Percentiles rank a stretch among this genome's conserved stretches.
These are phyloP conservation scores for Straminergon stramineum DNA, from an alignment of 225 moss, liverwort and hornwort species.

Conservation along the genomic window DNA sequence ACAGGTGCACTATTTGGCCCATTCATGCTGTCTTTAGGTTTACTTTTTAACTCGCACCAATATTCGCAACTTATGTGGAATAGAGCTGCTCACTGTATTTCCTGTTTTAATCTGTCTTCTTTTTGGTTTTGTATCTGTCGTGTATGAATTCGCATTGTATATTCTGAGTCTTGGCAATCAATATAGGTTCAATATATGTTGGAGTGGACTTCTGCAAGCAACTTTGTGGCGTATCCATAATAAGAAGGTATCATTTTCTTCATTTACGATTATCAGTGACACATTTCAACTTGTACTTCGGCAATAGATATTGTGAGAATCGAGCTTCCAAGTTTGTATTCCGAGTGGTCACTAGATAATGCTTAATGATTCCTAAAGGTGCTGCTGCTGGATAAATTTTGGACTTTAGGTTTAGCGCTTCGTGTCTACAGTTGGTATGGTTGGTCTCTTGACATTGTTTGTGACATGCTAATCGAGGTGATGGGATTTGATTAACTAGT, in stretches of 20 bases:
- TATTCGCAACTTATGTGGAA: not conserved
- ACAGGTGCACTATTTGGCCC: conserved; percentile 18
- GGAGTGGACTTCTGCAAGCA: conserved; percentile 99
- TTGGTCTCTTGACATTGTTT: not conserved
- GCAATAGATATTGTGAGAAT: not conserved
- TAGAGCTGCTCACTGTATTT: not conserved
- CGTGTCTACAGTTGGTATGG: not conserved
- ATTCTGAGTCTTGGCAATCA: not conserved
- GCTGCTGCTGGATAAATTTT: not conserved
- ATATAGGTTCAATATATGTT: conserved; percentile 62
- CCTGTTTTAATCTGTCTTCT: not conserved
- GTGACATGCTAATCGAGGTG: not conserved
- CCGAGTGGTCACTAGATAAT: not conserved
- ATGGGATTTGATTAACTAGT: conserved; percentile 16
- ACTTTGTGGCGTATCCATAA: conserved; percentile 96
- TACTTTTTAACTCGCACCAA: not conserved
- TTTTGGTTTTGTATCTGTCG: not conserved
- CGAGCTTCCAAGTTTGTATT: not conserved
- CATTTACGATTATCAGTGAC: not conserved
- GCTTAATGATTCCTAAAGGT: not conserved
- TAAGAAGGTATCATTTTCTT: conserved; percentile 38
- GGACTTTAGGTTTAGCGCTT: not conserved
- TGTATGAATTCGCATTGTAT: not conserved
- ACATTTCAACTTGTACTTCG: not conserved
- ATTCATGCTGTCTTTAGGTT: not conserved